Percentiles rank a stretch among this genome's conserved stretches.
Conservation (phyloP, 2,329 filamentous ascomycete species). For the Metarhizium robertsii region DNA sequence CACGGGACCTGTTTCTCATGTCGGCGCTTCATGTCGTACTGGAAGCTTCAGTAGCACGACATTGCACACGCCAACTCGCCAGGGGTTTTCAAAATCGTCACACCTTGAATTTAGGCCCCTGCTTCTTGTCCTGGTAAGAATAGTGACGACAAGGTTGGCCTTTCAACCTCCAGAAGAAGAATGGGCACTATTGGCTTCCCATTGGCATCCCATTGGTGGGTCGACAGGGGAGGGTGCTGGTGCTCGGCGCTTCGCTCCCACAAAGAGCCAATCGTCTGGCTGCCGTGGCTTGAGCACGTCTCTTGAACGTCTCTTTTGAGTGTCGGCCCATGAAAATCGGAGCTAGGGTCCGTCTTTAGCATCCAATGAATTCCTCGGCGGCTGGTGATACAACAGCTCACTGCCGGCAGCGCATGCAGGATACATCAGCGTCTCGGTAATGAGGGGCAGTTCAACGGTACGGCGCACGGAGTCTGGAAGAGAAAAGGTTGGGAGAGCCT, state of each 20-base stretch:
- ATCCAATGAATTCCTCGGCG: background rate
- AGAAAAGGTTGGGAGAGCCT: background rate
- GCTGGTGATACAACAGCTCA: slow-evolving; percentile 1
- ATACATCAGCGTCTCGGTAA: slow-evolving; percentile 1
- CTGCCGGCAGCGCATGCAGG: slow-evolving; percentile 2
- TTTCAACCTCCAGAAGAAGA: background rate
- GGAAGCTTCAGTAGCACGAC: background rate
- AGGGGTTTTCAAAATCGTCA: background rate
- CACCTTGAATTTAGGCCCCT: background rate
- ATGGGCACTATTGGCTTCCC: background rate
- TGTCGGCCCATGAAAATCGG: background rate
- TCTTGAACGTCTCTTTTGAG: slow-evolving; percentile 2
- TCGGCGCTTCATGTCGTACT: background rate
- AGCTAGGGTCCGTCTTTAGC: background rate
- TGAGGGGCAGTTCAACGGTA: background rate
- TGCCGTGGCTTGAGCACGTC: background rate
- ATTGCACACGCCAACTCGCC: background rate
- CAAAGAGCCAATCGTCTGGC: slow-evolving; percentile 18
- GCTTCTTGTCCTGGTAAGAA: background rate
- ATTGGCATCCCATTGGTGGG: slow-evolving; percentile 16
- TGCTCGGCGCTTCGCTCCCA: slow-evolving; percentile 20
- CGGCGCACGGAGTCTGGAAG: background rate
- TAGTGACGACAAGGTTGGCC: background rate
- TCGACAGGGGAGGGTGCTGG: slow-evolving; percentile 11
- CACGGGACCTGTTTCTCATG: background rate